Base-by-base conservation (phyloP, 1,284 basidiomycete species). In the Cystobasidium sp. region DNA sequence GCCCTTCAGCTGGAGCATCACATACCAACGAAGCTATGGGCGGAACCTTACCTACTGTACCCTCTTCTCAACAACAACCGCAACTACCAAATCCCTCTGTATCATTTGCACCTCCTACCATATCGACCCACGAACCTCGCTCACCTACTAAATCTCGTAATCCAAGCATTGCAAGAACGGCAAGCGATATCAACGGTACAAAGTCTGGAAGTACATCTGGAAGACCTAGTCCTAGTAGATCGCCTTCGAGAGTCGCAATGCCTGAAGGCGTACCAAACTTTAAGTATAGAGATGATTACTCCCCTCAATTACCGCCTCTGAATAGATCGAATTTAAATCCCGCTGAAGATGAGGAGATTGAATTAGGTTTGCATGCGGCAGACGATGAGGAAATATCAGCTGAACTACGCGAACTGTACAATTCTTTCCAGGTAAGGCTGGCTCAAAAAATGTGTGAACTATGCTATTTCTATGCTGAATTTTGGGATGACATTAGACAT, bases 351-450 rank as follows among this genome's bases (percentile, higher is more conserved):
- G 70, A 73, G 43, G 62, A 73, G 39, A 73, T 73, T 41, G 70
- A 73, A 63, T 52, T 73, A 4, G 70, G 70, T 18, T 53, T 73
- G 43, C 51, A 73, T 58, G 63, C 44, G n/a, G 24, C 52, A 53
- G 58, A 53, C 41, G 73, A 78, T 53, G 79, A 80, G n/a, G 76
- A 77, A 5, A 75, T 81, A 16, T 80, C 80, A 1, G 72, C 78
- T 43, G 82, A 83, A 69, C 76, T 82, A 1, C 75, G 75, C 41
- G 78, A 80, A 14, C 78, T 84, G 7, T 82, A 81, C 68, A 80
- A 82, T 6, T 85, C 85, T 4, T 86, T 97, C 80, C 88, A 91
- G 62, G 70, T 73, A 22, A 65, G 63, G 2, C 39, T 10, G 20
- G 20, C 20, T 24, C n/a, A n/a, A n/a, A n/a, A n/a, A n/a, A n/a